phyloP scores from a whole-genome alignment of 202 grass and related monocot genomes.

The Panicum hallii region DNA sequence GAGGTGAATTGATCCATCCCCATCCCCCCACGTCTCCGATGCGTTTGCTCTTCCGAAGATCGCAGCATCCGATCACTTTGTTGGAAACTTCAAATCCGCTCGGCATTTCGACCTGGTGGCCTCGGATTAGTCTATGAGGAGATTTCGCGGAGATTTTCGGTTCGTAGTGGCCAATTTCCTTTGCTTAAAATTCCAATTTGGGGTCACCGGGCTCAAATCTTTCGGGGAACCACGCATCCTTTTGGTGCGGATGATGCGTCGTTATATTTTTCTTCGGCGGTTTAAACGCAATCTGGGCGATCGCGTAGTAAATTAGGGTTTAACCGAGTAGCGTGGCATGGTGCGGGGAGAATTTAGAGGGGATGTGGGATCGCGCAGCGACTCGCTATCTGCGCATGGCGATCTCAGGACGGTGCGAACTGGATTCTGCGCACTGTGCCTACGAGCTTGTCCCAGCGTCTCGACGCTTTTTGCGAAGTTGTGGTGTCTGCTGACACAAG shows the following conservation, averaged over 20 bases:
- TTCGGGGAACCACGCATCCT: slow-evolving; percentile 4
- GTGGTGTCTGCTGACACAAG: background rate
- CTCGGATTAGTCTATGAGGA: background rate
- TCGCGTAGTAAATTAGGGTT: background rate
- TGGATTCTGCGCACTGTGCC: background rate
- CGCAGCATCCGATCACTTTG: background rate
- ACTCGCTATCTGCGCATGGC: background rate
- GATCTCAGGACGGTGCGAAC: background rate
- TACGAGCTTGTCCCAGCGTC: background rate
- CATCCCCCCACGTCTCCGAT: background rate
- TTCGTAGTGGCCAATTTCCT: background rate
- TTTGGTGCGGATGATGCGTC: background rate
- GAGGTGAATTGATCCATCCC: slow-evolving; percentile 23
- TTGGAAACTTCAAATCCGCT: background rate
- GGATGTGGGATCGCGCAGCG: background rate
- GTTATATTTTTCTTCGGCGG: background rate
- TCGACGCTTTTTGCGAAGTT: background rate
- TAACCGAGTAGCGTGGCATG: background rate
- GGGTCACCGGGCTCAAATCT: background rate
- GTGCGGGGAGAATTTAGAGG: background rate
- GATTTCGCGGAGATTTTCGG: background rate
- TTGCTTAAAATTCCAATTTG: background rate
- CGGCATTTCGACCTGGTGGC: background rate
- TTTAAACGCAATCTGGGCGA: background rate
- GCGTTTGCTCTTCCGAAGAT: background rate